Conservation (phyloP, 768 basidiomycete genomes). For the Kwoniella heveanensis region DNA sequence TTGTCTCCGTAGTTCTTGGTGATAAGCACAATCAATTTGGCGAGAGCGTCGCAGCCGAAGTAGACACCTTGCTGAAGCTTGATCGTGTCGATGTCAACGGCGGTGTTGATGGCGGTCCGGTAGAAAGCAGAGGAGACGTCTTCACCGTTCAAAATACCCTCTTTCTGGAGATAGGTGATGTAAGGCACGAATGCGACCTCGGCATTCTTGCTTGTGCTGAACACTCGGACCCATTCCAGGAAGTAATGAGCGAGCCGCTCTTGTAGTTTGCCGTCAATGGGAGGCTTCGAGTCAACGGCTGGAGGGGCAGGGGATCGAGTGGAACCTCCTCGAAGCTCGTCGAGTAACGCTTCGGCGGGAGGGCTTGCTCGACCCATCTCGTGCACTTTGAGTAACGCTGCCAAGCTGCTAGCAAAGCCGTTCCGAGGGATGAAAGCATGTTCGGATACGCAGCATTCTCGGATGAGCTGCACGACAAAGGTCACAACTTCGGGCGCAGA, state of each 20-base stretch:
- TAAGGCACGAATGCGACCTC: constrained; percentile 96
- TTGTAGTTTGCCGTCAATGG: constrained; percentile 43
- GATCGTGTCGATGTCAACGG: constrained; percentile 76
- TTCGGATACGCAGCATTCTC: constrained; percentile 80
- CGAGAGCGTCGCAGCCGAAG: constrained; percentile 92
- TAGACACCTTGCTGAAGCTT: constrained; percentile 60
- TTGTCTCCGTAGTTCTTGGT: constrained; percentile 99
- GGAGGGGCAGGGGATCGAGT: constrained; percentile 21
- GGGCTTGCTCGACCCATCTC: constrained; percentile 72
- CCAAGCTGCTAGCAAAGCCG: constrained; percentile 78
- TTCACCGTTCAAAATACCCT: constrained; percentile 93
- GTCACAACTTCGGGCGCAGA: constrained; percentile 74
- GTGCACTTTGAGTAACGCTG: constrained; percentile 73
- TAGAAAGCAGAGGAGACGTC: constrained; percentile 98
- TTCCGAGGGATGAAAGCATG: constrained; percentile 73
- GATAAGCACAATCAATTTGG: constrained; percentile 91
- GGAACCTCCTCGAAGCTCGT: constrained; percentile 64
- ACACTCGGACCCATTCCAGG: constrained; percentile 85
- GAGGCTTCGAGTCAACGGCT: constrained; percentile 20
- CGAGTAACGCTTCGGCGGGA: constrained; percentile 62
- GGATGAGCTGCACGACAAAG: constrained; percentile 79
- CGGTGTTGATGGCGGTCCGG: constrained; percentile 92
- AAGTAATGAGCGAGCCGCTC: constrained; percentile 57
- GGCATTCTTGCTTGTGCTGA: constrained; percentile 78
- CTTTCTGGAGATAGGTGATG: constrained; percentile 94